These are phyloP conservation scores for Populus davidiana DNA, from an alignment of 345 rosid species.

Conservation along the genomic window DNA sequence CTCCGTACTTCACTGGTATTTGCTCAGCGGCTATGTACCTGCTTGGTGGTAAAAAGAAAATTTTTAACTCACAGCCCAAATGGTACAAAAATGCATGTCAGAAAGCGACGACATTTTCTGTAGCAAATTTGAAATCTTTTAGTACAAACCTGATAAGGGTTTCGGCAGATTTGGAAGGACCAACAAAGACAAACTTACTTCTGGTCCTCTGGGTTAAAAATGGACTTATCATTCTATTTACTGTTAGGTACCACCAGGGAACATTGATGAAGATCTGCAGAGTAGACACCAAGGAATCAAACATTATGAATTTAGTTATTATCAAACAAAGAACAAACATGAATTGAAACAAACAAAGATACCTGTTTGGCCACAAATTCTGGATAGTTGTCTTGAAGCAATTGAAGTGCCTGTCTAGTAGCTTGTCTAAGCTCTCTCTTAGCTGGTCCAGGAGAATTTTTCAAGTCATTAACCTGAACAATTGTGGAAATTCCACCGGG, in stretches of 20 bases:
- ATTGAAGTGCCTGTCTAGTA: conserved; percentile 24
- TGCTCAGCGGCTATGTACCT: conserved; percentile 27
- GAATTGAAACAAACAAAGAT: background rate
- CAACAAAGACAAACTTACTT: conserved; percentile 29
- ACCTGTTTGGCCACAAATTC: conserved; percentile 37
- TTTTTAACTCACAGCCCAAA: background rate
- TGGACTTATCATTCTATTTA: conserved; percentile 31
- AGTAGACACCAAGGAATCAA: background rate
- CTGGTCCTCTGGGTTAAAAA: conserved; percentile 33
- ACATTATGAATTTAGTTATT: background rate
- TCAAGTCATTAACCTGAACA: conserved; percentile 34
- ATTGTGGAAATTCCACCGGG: conserved; percentile 25
- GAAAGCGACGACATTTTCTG: background rate
- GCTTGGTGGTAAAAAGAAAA: background rate
- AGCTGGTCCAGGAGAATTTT: conserved; percentile 30
- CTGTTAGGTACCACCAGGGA: conserved; percentile 33
- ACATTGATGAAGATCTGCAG: conserved; percentile 30
- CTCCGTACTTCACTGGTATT: conserved; percentile 33
- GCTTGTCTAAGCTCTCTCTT: conserved; percentile 31
- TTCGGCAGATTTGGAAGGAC: conserved; percentile 30
- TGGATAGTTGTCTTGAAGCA: conserved; percentile 36
- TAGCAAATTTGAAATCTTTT: background rate
- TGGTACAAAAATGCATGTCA: background rate
- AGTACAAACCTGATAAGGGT: conserved; percentile 22
- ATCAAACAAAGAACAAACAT: background rate